Evolutionary conservation across 257 asterid species (phyloP).

Genomic region (Rubia yunnanensis): DNA sequence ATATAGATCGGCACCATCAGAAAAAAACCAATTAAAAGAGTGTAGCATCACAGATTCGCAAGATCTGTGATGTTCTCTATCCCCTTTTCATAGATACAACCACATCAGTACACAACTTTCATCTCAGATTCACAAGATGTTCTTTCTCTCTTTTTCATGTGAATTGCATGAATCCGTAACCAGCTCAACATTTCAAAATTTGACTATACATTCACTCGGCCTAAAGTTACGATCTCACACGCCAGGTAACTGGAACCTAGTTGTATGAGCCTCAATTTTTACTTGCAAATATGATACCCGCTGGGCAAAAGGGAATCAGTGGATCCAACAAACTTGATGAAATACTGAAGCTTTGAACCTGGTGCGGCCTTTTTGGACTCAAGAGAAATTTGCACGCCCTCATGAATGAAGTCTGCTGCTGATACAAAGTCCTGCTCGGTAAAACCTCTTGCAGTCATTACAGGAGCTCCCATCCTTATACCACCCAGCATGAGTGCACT

Average conservation of each 20-base stretch:
- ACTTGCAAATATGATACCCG: constrained; percentile 43
- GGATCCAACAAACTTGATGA: constrained; percentile 54
- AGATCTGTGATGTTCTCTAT: no score
- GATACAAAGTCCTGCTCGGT: constrained; percentile 51
- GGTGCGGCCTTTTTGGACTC: constrained; percentile 65
- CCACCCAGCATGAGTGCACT: constrained; percentile 95
- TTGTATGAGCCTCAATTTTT: constrained; percentile 67
- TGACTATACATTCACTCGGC: not conserved
- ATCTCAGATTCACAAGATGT: no score
- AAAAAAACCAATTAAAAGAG: no score
- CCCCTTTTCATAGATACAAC: no score
- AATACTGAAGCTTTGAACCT: constrained; percentile 76
- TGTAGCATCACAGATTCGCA: no score
- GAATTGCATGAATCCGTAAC: not conserved
- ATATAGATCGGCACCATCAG: no score
- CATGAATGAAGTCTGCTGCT: constrained; percentile 78
- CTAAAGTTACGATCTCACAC: constrained; percentile 23
- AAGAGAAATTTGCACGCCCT: constrained; percentile 70
- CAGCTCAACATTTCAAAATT: not conserved
- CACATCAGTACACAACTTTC: no score
- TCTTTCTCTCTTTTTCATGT: no score
- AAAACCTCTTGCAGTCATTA: constrained; percentile 91
- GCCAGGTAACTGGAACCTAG: constrained; percentile 79
- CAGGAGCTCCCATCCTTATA: constrained; percentile 88
- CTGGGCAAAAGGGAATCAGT: constrained; percentile 49